phyloP scores from a whole-genome alignment of 768 basidiomycete species.

The Scleroderma citrinum region DNA sequence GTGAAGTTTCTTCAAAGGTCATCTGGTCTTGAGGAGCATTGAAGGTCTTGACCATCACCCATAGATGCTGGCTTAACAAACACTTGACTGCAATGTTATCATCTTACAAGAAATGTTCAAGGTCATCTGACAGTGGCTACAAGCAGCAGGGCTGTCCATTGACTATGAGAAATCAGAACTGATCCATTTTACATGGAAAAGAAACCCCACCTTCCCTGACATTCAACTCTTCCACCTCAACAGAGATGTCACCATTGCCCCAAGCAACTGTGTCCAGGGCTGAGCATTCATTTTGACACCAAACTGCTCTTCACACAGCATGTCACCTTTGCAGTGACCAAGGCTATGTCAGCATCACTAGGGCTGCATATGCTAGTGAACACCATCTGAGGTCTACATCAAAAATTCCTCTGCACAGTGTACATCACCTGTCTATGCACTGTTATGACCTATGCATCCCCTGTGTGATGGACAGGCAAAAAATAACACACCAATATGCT shows the following conservation, averaged over 20 bases:
- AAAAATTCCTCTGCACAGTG: background rate
- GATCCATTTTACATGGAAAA: slow-evolving; percentile 20
- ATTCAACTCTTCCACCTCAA: slow-evolving; percentile 5
- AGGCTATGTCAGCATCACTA: background rate
- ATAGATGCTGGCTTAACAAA: background rate
- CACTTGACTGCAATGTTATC: background rate
- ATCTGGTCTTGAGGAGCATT: too few species aligned
- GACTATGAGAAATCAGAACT: slow-evolving; percentile 21
- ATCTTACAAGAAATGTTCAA: too few species aligned
- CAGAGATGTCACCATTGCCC: background rate
- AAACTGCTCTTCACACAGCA: background rate
- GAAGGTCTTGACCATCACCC: too few species aligned
- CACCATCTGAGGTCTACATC: slow-evolving; percentile 27
- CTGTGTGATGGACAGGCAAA: background rate
- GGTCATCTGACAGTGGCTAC: background rate
- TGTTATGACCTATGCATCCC: background rate
- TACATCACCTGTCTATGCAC: background rate
- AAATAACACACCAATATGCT: background rate
- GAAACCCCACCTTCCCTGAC: slow-evolving; percentile 8
- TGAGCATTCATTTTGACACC: slow-evolving; percentile 1
- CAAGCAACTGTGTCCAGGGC: too few species aligned
- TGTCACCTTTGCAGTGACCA: background rate
- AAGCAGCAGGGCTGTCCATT: background rate
- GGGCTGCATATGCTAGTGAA: slow-evolving; percentile 26
- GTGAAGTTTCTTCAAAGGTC: too few species aligned